phyloP scores from a whole-genome alignment of 2,329 filamentous ascomycete genomes.

The Metarhizium humberi region DNA sequence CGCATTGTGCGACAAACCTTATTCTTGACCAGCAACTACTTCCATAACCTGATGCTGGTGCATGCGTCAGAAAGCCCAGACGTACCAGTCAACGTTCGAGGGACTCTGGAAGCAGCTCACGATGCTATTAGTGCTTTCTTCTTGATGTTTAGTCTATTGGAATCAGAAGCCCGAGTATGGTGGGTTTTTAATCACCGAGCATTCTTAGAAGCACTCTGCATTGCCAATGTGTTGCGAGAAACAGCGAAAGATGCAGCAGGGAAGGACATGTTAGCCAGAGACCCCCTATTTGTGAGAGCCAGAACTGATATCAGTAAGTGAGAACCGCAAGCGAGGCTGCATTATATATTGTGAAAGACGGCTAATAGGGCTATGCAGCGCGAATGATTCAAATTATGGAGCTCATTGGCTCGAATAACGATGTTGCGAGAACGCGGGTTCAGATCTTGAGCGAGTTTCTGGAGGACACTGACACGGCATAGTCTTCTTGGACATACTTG shows the following conservation, averaged over 20 bases:
- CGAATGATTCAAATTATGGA: slow-evolving; percentile 58
- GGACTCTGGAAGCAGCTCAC: slow-evolving; percentile 65
- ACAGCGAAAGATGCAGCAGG: slow-evolving; percentile 35
- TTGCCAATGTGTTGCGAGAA: slow-evolving; percentile 50
- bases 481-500: background rate
- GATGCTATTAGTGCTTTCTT: slow-evolving; percentile 69
- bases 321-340: background rate
- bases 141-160: slow-evolving; percentile 58
- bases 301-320: slow-evolving; percentile 50
- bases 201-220: slow-evolving; percentile 67
- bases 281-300: slow-evolving; percentile 51
- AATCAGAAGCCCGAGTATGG: slow-evolving; percentile 67
- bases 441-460: slow-evolving; percentile 48
- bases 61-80: slow-evolving; percentile 60
- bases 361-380: slow-evolving; percentile 23
- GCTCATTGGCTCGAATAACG: slow-evolving; percentile 47
- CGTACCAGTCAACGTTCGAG: slow-evolving; percentile 56
- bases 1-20: slow-evolving; percentile 65
- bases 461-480: slow-evolving; percentile 4
- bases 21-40: slow-evolving; percentile 74
- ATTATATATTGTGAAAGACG: background rate
- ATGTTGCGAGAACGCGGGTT: slow-evolving; percentile 50
- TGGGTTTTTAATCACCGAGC: slow-evolving; percentile 79
- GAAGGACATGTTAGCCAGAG: slow-evolving; percentile 36
- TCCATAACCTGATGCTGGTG: slow-evolving; percentile 72